These are phyloP conservation scores for Suillus fuscotomentosus DNA, from an alignment of 768 basidiomycete genomes.

Conservation along the genomic window DNA sequence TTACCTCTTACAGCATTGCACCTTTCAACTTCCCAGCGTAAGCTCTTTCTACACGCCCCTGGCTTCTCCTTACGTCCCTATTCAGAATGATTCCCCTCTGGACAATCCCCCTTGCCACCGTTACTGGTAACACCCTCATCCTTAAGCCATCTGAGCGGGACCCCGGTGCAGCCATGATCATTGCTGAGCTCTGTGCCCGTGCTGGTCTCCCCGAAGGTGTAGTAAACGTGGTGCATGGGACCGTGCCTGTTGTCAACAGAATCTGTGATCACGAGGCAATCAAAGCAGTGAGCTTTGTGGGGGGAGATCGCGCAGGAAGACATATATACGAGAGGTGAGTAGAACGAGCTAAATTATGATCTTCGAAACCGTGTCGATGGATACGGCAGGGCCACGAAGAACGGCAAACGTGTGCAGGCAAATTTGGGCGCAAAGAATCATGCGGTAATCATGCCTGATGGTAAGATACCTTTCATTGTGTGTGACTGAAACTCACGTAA, in stretches of 20 bases:
- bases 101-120: constrained; percentile 88
- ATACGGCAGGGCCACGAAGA: constrained; percentile 63
- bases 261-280: constrained; percentile 92
- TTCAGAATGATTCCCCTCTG: constrained; percentile 93
- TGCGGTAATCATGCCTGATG: constrained; percentile 90
- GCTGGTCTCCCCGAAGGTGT: constrained; percentile 89
- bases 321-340: constrained; percentile 87
- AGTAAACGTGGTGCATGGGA: constrained; percentile 89
- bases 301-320: constrained; percentile 88
- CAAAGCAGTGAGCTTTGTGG: constrained; percentile 96
- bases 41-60: constrained; percentile 22
- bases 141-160: constrained; percentile 97
- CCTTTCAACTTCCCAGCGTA: constrained; percentile 93
- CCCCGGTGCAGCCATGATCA: constrained; percentile 96
- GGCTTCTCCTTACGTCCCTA: constrained; percentile 7
- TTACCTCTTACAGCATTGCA: constrained; percentile 48
- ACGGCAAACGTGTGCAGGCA: constrained; percentile 88
- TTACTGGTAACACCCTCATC: constrained; percentile 91
- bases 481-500: constrained; percentile 3
- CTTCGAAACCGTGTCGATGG: constrained; percentile 6
- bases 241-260: constrained; percentile 84
- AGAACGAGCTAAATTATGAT: constrained; percentile 5
- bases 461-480: constrained; percentile 39
- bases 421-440: constrained; percentile 98
- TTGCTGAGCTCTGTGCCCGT: constrained; percentile 89